Evolutionary conservation across 441 rosid genomes (phyloP).

Genomic region (Viola pubescens): DNA sequence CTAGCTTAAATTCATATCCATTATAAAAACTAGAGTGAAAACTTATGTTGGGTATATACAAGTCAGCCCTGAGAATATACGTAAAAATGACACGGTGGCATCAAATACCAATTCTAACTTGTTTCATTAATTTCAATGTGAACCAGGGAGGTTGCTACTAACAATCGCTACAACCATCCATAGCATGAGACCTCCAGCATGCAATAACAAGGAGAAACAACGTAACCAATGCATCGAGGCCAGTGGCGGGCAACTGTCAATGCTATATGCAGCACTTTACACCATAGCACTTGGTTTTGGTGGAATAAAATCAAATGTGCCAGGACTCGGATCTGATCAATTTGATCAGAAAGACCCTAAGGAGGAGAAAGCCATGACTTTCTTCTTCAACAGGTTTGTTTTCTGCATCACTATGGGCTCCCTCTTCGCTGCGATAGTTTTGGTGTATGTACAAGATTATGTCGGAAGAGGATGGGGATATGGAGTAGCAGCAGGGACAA

Average conservation of each 20-base stretch:
- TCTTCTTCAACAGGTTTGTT: slow-evolving; percentile 90
- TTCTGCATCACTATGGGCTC: slow-evolving; percentile 75
- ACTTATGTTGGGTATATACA: too few relatives aligned
- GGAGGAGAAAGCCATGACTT: slow-evolving; percentile 70
- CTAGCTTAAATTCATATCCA: too few relatives aligned
- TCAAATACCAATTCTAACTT: too few relatives aligned
- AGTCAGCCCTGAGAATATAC: too few relatives aligned
- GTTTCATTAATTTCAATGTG: slow-evolving; percentile 5
- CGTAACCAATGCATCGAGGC: slow-evolving; percentile 66
- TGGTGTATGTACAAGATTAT: slow-evolving; percentile 80
- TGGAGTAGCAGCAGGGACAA: slow-evolving; percentile 75
- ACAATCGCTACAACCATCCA: slow-evolving; percentile 60
- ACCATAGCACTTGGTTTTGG: slow-evolving; percentile 79
- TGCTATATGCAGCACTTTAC: slow-evolving; percentile 76
- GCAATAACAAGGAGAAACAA: slow-evolving; percentile 42
- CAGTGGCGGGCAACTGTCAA: slow-evolving; percentile 47
- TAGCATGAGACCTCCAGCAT: slow-evolving; percentile 69
- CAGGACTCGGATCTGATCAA: slow-evolving; percentile 86
- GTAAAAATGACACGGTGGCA: too few relatives aligned
- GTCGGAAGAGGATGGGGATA: slow-evolving; percentile 92
- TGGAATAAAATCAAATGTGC: slow-evolving; percentile 88
- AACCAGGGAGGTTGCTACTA: slow-evolving; percentile 56
- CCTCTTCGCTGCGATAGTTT: slow-evolving; percentile 57
- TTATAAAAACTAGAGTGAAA: too few relatives aligned
- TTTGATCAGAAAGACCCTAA: slow-evolving; percentile 64